phyloP scores from a whole-genome alignment of 2,329 filamentous ascomycete genomes.

The Aspergillus aculeatus region DNA sequence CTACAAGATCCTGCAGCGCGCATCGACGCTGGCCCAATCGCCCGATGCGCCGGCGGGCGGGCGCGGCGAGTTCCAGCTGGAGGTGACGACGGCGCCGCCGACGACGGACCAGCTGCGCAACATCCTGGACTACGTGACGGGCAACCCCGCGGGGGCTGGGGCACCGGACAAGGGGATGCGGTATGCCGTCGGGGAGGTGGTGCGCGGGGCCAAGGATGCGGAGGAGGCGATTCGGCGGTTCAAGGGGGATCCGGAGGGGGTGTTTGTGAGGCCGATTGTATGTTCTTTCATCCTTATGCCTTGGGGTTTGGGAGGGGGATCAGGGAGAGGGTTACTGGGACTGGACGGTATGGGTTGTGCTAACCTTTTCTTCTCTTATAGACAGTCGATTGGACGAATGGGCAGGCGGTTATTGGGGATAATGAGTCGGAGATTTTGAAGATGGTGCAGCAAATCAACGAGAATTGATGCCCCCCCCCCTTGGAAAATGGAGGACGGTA shows the following conservation, averaged over 20 bases:
- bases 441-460: conserved; percentile 60
- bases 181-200: conserved; percentile 60
- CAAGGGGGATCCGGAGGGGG: conserved; percentile 62
- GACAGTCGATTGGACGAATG: conserved; percentile 91
- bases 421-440: conserved; percentile 87
- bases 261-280: conserved; percentile 76
- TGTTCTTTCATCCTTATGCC: conserved; percentile 34
- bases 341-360: conserved; percentile 14
- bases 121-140: conserved; percentile 68
- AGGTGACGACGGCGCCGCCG: conserved; percentile 75
- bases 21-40: conserved; percentile 71
- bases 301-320: not conserved
- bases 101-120: conserved; percentile 79
- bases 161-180: conserved; percentile 60
- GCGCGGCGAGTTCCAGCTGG: conserved; percentile 76
- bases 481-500: not conserved
- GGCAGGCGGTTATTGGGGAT: conserved; percentile 72
- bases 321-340: no score
- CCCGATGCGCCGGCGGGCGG: conserved; percentile 68
- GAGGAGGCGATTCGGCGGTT: conserved; percentile 78
- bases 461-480: conserved; percentile 19
- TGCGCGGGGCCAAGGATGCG: conserved; percentile 71
- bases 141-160: conserved; percentile 53
- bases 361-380: conserved; percentile 21
- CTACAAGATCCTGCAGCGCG: conserved; percentile 75